A percentile compares a stretch with the other conserved stretches of the same genome.
These are phyloP conservation scores for Abrus pulchellus DNA, from an alignment of 306 rosid species.

Conservation along the genomic window DNA sequence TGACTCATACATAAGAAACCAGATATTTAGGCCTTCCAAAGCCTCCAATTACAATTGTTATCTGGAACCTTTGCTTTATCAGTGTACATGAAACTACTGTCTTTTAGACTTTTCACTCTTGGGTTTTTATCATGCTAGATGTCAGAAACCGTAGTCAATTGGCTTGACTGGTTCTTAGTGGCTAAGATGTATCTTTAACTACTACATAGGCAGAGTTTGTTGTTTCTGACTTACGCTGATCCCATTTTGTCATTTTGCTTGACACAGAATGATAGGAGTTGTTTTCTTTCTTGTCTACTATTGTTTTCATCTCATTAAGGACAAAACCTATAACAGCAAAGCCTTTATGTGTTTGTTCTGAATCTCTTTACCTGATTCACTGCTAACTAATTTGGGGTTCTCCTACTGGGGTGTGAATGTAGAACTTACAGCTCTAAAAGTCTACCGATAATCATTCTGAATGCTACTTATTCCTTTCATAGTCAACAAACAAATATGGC, in stretches of 20 bases:
- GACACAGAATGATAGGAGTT: conserved; percentile 10
- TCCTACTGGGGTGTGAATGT: background rate
- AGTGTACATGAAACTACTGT: background rate
- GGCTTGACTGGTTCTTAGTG: conserved; percentile 1
- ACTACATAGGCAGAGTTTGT: background rate
- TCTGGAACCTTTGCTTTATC: background rate
- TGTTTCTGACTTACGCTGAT: conserved; percentile 3
- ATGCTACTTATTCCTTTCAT: conserved; percentile 6
- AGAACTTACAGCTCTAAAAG: background rate
- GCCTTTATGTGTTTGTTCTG: conserved; percentile 11
- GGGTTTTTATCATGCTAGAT: background rate
- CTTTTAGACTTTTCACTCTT: background rate
- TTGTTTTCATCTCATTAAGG: background rate
- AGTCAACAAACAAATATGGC: conserved; percentile 12
- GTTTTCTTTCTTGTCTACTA: conserved; percentile 9
- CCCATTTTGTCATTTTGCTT: conserved; percentile 3
- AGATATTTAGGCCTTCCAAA: conserved; percentile 2
- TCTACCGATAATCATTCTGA: conserved; percentile 24
- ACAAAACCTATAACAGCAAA: background rate
- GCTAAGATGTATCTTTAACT: conserved; percentile 11
- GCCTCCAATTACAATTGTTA: conserved; percentile 6
- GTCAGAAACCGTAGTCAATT: background rate
- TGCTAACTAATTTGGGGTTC: background rate
- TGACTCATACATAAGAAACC: background rate
- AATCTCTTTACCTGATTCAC: background rate